Base-by-base conservation (phyloP, 1,284 basidiomycete species). In the Sanghuangporus weigelae region DNA sequence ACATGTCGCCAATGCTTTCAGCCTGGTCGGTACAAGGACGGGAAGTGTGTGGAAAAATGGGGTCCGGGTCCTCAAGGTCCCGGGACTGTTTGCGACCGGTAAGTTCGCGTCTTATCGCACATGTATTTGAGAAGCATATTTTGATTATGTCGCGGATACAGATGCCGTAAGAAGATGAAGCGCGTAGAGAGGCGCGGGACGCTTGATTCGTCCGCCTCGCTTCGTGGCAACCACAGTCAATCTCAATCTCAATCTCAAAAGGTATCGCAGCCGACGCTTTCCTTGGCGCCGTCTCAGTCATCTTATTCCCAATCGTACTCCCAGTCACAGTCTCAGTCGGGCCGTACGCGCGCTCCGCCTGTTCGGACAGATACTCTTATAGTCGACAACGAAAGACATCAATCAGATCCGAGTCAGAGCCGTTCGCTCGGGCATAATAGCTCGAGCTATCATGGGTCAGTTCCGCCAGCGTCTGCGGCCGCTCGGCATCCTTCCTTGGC, bases 1-100 rank as follows among this genome's bases (percentile, higher is more conserved):
- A 89, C 89, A 40, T 91, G 89, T 70, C 76, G 89, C 12, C 86
- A 89, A 69, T 92, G 90, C 68, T 86, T 87, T 0, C 74, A 84
- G 44, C 76, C 83, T 1, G 84, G 84, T 0, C 76, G 90, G 0
- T 92, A 92, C 77, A 92, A 92, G 76, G 90, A 92, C 12, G 87
- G 86, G 14, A 92, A 91, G 70, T 92, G 90, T 70, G 88, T 92
- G 50, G 90, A 92, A 71, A 92, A 92, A 73, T 92, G 90, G 90
- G 90, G 90, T 1, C 90, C 90, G 11, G 90, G 90, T 2, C 90
- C 90, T 55, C 82, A 87, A 74, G 90, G 90, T 0, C 89, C 89
- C 51, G 90, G 90, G 19, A 92, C 90, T 0, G 90, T 92, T 0
- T 92, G 90, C 70, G 90, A 92, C 78, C 77, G 89, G 81, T 86